Evolutionary conservation across 2,329 filamentous ascomycete genomes (phyloP).

Genomic region (Sclerotinia glacialis): DNA sequence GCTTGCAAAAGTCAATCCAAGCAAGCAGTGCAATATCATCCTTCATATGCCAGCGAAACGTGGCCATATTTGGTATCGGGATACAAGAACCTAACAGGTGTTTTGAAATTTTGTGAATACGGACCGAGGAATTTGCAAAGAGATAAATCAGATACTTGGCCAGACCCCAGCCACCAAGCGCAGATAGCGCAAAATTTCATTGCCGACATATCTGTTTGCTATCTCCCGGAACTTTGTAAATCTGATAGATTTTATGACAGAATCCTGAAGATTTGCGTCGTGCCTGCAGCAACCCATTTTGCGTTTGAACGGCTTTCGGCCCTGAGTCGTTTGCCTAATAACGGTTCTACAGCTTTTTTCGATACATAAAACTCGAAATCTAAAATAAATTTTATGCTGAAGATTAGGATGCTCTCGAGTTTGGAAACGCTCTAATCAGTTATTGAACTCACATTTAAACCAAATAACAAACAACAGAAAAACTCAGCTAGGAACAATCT

Average conservation of each 20-base stretch:
- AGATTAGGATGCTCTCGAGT: not conserved
- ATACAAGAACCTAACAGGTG: not conserved
- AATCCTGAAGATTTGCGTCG: not conserved
- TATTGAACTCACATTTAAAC: not conserved
- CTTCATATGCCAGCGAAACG: not conserved
- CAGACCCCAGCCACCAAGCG: not conserved
- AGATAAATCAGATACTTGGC: not conserved
- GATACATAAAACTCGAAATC: not conserved
- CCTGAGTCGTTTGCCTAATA: not conserved
- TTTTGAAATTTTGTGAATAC: not conserved
- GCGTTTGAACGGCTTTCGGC: not conserved
- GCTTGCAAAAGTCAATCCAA: conserved; percentile 22
- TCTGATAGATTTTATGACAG: conserved; percentile 8
- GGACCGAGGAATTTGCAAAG: not conserved
- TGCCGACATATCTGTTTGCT: not conserved
- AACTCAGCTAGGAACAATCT: not conserved
- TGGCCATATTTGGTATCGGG: not conserved
- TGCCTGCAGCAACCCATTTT: conserved; percentile 5
- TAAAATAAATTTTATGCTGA: not conserved
- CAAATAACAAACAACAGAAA: not conserved
- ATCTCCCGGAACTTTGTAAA: not conserved
- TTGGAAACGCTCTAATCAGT: not conserved
- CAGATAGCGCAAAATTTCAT: not conserved
- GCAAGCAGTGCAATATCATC: conserved; percentile 17
- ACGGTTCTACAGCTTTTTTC: not conserved